Evolutionary conservation across 805 yeast species (phyloP).

Genomic region (Yarrowia deformans): DNA sequence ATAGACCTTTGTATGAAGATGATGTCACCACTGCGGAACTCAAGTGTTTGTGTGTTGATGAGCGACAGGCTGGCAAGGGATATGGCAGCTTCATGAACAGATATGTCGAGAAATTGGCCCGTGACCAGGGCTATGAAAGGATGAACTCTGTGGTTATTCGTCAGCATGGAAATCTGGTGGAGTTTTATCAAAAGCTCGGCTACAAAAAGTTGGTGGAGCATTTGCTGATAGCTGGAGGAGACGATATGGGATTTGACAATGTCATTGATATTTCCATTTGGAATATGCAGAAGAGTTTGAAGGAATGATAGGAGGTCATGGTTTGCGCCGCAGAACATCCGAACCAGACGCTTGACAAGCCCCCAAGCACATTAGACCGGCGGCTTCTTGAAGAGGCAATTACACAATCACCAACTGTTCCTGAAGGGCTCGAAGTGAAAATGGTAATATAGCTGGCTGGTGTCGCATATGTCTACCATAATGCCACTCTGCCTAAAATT

Average conservation of each 20-base stretch:
- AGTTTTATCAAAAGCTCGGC: constrained; percentile 1
- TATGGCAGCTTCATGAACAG: not conserved
- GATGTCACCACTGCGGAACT: not conserved
- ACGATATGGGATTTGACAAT: constrained; percentile 11
- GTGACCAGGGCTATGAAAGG: not conserved
- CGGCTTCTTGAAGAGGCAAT: too few species aligned
- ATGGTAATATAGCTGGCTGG: too few species aligned
- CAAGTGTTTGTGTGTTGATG: constrained; percentile 6
- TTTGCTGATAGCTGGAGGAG: constrained; percentile 8
- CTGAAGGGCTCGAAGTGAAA: too few species aligned
- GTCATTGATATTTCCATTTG: not conserved
- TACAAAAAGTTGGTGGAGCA: not conserved
- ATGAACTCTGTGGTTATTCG: not conserved
- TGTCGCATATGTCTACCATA: too few species aligned
- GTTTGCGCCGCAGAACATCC: too few species aligned
- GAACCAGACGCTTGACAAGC: too few species aligned
- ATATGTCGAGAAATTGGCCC: not conserved
- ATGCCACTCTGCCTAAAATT: too few species aligned
- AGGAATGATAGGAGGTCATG: too few species aligned
- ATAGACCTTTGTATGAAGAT: not conserved
- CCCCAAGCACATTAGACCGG: too few species aligned
- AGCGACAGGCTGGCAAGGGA: not conserved
- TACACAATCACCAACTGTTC: too few species aligned
- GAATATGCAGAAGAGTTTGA: constrained; percentile 1
- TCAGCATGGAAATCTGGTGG: not conserved